Conservation (phyloP, 176 grass and related monocot genomes). For the Rhynchospora tenuis region DNA sequence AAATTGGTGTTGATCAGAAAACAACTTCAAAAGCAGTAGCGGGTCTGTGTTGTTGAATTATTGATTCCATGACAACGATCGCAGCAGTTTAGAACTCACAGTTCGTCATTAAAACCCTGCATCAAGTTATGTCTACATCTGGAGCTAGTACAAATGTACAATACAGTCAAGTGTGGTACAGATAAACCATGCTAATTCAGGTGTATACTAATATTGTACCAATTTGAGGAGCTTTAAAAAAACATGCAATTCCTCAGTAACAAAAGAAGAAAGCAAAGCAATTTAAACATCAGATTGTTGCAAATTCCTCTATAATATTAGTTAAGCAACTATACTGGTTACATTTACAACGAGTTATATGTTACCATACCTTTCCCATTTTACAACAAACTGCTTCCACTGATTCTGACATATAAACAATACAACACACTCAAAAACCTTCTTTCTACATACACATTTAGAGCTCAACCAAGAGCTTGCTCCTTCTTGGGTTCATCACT, state of each 20-base stretch:
- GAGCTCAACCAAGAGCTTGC: constrained; percentile 18
- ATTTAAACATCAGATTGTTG: neutral
- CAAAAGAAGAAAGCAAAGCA: neutral
- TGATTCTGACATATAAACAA: constrained; percentile 6
- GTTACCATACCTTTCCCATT: neutral
- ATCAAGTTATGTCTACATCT: neutral
- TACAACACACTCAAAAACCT: neutral
- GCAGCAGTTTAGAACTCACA: neutral
- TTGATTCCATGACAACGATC: neutral
- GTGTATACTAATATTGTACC: neutral
- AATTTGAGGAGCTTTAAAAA: neutral
- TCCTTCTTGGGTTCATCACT: constrained; percentile 8
- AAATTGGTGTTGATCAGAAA: no score
- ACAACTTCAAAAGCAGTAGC: neutral
- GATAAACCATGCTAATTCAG: neutral
- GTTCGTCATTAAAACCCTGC: neutral
- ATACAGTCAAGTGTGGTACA: neutral
- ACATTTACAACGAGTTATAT: constrained; percentile 4
- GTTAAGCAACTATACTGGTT: neutral
- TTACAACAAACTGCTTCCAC: constrained; percentile 10
- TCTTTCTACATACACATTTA: neutral
- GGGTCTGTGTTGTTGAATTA: neutral
- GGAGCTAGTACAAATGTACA: neutral
- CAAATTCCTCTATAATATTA: neutral
- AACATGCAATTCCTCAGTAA: neutral